Evolutionary conservation across 768 basidiomycete genomes (phyloP), one percentile per base, ranked within the genome.

Genomic region (Rhizopogon roseolus): DNA sequence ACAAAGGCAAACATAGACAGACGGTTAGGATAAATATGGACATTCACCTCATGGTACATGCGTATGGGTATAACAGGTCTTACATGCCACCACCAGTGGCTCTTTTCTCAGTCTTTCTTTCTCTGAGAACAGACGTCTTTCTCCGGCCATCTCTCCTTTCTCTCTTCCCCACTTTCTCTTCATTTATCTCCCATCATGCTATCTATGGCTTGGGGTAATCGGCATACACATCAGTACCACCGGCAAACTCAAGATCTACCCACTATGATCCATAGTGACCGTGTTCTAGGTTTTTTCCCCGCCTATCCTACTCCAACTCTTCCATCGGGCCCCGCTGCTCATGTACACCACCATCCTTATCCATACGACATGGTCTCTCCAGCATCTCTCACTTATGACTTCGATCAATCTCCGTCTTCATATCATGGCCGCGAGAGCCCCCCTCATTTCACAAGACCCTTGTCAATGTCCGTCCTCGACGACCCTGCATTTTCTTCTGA

Each of bases 401-500:
- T 37, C 34, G 52, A 46, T 50, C 52, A 53, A 37, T 53, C 52
- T 29, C 50, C 49, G 36, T 28, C 49, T 38, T 53, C 52, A 49
- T 37, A 8, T 29, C 27, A 51, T 36, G 25, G 1, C 14, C 27
- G n/a, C 6, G 43, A 39, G 14, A 27, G 49, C 10, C 29, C 42
- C 16, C 57, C 57, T 25, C 50, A 32, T 9, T 60, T 57, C 53
- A 57, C 29, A 54, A 46, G 41, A 25, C 55, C 62, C 38, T 52
- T 64, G 66, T 49, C 70, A 17, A 56, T 50, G 62, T 56, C 69
- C 6, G 25, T 76, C 4, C 71, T 74, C 50, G 72, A 79, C 60
- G 80, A 81, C 59, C 82, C 81, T 48, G 82, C 82, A 0, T 84
- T 84, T 71, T 82, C 82, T 57, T 58, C 76, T 50, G 77, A 82